These are phyloP conservation scores for Arthrobotrys megalospora DNA, from an alignment of 2,329 filamentous ascomycete genomes.

Conservation along the genomic window DNA sequence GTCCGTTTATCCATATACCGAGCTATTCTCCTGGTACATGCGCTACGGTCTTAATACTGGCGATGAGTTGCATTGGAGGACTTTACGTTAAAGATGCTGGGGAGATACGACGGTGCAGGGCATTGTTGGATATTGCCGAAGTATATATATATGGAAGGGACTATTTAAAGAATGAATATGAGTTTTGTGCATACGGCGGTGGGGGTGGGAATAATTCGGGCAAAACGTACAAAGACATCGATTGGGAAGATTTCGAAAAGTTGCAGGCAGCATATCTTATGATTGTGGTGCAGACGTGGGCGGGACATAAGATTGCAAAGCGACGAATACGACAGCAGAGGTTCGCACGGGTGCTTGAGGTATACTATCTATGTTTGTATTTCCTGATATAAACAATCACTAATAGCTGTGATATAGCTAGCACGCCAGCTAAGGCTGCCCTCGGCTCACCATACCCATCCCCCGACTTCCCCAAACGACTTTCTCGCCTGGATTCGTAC, in stretches of 20 bases:
- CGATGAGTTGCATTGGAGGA: slow-evolving; percentile 56
- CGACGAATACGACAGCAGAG: slow-evolving; percentile 45
- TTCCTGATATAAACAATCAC: background rate
- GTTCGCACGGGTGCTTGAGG: slow-evolving; percentile 44
- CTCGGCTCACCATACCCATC: slow-evolving; percentile 42
- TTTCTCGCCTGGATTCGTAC: slow-evolving; percentile 48
- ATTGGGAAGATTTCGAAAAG: slow-evolving; percentile 58
- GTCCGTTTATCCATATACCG: slow-evolving; percentile 48
- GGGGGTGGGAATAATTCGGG: background rate
- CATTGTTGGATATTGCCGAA: slow-evolving; percentile 45
- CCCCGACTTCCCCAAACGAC: slow-evolving; percentile 27
- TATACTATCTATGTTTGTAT: background rate
- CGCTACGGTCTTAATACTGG: slow-evolving; percentile 49
- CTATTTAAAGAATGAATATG: slow-evolving; percentile 52
- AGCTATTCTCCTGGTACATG: slow-evolving; percentile 46
- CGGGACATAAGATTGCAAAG: slow-evolving; percentile 51
- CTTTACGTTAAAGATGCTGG: slow-evolving; percentile 46
- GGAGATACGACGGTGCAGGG: slow-evolving; percentile 35
- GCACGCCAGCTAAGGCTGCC: slow-evolving; percentile 42
- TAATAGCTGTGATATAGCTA: slow-evolving; percentile 18
- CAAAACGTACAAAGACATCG: slow-evolving; percentile 45
- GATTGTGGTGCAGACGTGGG: slow-evolving; percentile 57
- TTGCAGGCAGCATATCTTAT: slow-evolving; percentile 56
- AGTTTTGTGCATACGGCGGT: slow-evolving; percentile 27
- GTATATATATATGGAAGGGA: slow-evolving; percentile 48